Evolutionary conservation across 495 filamentous ascomycete genomes (phyloP), one percentile per base, ranked within the genome.

Genomic region (Pyrenula aspistea): DNA sequence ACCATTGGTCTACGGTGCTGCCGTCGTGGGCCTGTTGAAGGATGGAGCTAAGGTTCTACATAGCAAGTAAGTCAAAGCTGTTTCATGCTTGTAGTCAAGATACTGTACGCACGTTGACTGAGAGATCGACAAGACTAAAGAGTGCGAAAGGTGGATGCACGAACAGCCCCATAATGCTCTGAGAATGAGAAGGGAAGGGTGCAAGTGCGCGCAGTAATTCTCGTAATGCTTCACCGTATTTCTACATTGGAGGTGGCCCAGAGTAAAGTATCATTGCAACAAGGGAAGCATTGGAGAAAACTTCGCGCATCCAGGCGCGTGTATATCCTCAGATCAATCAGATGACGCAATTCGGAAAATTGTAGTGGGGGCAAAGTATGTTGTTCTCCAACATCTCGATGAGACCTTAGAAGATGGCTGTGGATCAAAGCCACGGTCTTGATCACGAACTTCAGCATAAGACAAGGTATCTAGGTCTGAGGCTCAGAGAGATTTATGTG

Each of bases 1-100:
- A 56, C 56, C 56, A 58, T 20, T 15, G 24, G n/a, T 19, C 20
- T 23, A 58, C 56, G 4, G 21, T 56, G 53, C 54, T 58, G 15
- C 56, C 56, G 22, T 58, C 56, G 42, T 51, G 42, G 8, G 56
- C 56, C 15, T 36, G 24, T 22, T 58, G 54, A 24, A 58, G 56
- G 12, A 58, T 19, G 31, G n/a, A 31, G 53, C 48, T 25, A n/a
- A 58, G 20, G 24, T 23, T 58, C 56, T 58, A 19, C 11, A 31
- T 15, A 24, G 10, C n/a, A 22, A 20, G 48, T 56, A 12, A 55
- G 21, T 22, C 24, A 55, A 25, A 19, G n/a, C 20, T 19, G 21
- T 31, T 22, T 42, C 8, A 42, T 42, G 31, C 31, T 42, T 42
- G 15, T 42, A 42, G 31, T 4, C 22, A 24, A 12, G 3, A 22